phyloP scores from a whole-genome alignment of 192 early-diverging fungal genomes.

The Coemansia sp. region DNA sequence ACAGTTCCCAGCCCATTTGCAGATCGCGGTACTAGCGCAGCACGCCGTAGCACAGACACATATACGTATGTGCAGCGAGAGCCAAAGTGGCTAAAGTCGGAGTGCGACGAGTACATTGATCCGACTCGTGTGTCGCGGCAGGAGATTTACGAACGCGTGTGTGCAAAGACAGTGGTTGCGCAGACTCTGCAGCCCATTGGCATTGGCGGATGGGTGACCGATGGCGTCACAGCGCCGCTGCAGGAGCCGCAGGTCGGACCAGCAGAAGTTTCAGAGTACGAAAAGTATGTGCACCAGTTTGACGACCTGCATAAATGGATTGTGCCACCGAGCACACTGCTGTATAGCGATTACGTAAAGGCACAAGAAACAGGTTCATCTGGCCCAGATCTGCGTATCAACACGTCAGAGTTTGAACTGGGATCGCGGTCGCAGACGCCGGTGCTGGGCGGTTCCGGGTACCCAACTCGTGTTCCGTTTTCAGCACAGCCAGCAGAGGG shows the following conservation, averaged over 20 bases:
- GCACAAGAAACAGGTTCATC: not conserved
- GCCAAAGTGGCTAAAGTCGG: conserved; percentile 49
- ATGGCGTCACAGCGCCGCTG: conserved; percentile 50
- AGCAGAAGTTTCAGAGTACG: conserved; percentile 60
- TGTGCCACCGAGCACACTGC: conserved; percentile 33
- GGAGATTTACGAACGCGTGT: conserved; percentile 37
- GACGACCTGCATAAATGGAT: conserved; percentile 49
- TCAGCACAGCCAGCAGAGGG: conserved; percentile 14
- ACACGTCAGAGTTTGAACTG: conserved; percentile 6
- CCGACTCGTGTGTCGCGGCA: conserved; percentile 34
- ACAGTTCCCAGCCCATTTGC: conserved; percentile 44
- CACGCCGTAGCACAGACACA: not conserved
- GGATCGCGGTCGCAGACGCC: conserved; percentile 28
- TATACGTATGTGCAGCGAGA: conserved; percentile 30
- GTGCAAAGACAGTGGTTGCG: conserved; percentile 37
- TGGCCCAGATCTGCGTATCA: not conserved
- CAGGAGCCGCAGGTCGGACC: conserved; percentile 59
- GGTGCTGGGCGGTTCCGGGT: conserved; percentile 9
- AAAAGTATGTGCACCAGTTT: conserved; percentile 58
- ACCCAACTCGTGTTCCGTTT: conserved; percentile 1
- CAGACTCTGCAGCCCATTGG: conserved; percentile 34
- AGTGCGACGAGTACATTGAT: conserved; percentile 29
- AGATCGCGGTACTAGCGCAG: conserved; percentile 18
- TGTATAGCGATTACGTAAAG: conserved; percentile 41
- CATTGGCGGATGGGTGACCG: conserved; percentile 47